Conservation (phyloP, 2,329 filamentous ascomycete species). For the Aureobasidium sp. region DNA sequence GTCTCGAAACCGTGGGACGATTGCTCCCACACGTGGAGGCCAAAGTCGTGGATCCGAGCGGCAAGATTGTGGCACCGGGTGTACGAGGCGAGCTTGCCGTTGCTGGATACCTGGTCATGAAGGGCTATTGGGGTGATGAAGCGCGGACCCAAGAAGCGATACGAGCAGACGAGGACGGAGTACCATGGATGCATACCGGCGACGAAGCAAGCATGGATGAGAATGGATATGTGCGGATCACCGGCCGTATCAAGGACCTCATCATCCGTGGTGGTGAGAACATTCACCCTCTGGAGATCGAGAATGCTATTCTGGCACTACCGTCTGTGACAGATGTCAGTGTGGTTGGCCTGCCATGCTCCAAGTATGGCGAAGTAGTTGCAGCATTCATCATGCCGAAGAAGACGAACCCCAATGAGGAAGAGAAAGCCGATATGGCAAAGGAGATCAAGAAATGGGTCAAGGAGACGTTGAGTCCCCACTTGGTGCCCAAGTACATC, state of each 20-base stretch:
- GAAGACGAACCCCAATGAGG: conserved; percentile 30
- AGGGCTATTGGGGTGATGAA: conserved; percentile 78
- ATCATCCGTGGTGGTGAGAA: conserved; percentile 96
- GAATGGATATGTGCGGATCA: conserved; percentile 80
- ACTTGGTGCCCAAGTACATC: conserved; percentile 78
- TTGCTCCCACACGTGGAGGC: conserved; percentile 73
- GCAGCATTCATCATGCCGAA: conserved; percentile 68
- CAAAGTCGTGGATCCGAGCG: conserved; percentile 67
- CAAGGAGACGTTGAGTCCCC: conserved; percentile 59
- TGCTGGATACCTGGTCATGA: conserved; percentile 81
- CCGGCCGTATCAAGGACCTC: conserved; percentile 85
- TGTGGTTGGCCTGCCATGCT: conserved; percentile 77
- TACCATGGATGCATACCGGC: conserved; percentile 82
- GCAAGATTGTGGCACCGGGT: conserved; percentile 54
- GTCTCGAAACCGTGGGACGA: conserved; percentile 70
- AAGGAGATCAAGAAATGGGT: conserved; percentile 68
- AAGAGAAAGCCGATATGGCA: conserved; percentile 30
- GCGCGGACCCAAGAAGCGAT: conserved; percentile 62
- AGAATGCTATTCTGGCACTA: conserved; percentile 48
- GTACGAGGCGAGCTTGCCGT: conserved; percentile 75
- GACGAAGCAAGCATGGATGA: conserved; percentile 83
- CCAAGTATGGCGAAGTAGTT: conserved; percentile 77
- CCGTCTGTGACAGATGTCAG: conserved; percentile 43
- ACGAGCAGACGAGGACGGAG: conserved; percentile 49
- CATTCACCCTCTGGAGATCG: conserved; percentile 87